Conservation (phyloP, 73 alveolate species). For the Tetrahymena thermophila region DNA sequence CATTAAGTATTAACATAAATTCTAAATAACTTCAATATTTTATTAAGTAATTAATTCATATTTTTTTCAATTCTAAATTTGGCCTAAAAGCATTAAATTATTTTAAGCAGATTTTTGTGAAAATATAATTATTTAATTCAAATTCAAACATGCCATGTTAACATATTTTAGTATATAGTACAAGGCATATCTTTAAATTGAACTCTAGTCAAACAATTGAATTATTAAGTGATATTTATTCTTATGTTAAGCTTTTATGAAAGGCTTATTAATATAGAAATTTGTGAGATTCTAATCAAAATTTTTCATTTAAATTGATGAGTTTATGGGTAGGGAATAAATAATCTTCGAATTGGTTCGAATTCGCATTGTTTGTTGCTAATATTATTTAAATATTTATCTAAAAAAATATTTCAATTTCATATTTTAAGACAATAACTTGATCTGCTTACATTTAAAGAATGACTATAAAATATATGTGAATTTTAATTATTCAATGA, state of each 20-base stretch:
- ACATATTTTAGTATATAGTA: too few relatives aligned
- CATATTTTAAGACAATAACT: background rate
- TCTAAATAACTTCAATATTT: too few relatives aligned
- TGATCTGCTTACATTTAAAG: background rate
- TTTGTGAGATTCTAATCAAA: background rate
- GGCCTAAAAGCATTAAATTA: background rate
- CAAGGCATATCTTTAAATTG: too few relatives aligned
- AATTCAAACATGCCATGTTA: too few relatives aligned
- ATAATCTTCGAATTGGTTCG: background rate
- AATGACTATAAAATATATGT: background rate
- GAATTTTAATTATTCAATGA: too few relatives aligned
- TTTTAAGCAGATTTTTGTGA: too few relatives aligned
- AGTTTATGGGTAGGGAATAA: background rate
- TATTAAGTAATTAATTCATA: background rate
- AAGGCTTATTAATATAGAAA: background rate
- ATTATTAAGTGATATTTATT: too few relatives aligned
- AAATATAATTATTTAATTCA: too few relatives aligned
- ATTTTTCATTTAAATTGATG: background rate
- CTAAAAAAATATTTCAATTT: too few relatives aligned
- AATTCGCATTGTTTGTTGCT: background rate
- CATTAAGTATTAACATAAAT: background rate
- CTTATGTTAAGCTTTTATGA: too few relatives aligned
- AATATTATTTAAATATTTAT: too few relatives aligned
- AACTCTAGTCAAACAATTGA: background rate
- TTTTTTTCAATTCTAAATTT: background rate